Percentiles rank a stretch among this genome's conserved stretches.
Conservation (phyloP, 805 yeast species). For the Candida hungchunana region DNA sequence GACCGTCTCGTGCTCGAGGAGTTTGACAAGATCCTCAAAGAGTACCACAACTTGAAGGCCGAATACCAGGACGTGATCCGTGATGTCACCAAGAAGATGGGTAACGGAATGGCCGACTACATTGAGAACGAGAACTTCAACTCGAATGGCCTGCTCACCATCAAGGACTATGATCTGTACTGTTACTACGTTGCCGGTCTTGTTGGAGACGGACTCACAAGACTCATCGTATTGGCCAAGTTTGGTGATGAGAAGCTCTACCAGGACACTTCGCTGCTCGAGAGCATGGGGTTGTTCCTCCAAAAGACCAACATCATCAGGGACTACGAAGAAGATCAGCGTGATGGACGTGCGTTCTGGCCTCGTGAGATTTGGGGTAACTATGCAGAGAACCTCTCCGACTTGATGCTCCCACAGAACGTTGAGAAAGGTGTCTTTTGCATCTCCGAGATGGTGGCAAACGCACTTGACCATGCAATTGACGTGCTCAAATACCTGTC, state of each 20-base stretch:
- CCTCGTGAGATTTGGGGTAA: constrained; percentile 91
- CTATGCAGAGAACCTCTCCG: constrained; percentile 60
- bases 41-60: constrained; percentile 68
- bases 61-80: constrained; percentile 74
- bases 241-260: constrained; percentile 55
- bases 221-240: constrained; percentile 69
- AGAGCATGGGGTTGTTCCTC: constrained; percentile 90
- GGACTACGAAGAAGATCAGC: constrained; percentile 88
- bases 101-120: constrained; percentile 97
- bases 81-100: constrained; percentile 83
- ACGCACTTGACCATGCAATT: constrained; percentile 72
- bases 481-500: constrained; percentile 76
- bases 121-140: constrained; percentile 74
- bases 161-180: constrained; percentile 81
- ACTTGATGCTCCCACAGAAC: constrained; percentile 50
- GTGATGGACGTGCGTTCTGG: constrained; percentile 93
- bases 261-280: constrained; percentile 56
- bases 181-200: constrained; percentile 98
- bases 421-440: constrained; percentile 61
- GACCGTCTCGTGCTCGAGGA: constrained; percentile 81
- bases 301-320: constrained; percentile 96
- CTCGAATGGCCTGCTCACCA: constrained; percentile 69
- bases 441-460: constrained; percentile 73
- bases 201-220: constrained; percentile 94
- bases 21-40: constrained; percentile 64